Percentiles rank a stretch among this genome's conserved stretches.
These are phyloP conservation scores for Drosera spatulata DNA, from an alignment of 179 eudicot species.

Conservation along the genomic window DNA sequence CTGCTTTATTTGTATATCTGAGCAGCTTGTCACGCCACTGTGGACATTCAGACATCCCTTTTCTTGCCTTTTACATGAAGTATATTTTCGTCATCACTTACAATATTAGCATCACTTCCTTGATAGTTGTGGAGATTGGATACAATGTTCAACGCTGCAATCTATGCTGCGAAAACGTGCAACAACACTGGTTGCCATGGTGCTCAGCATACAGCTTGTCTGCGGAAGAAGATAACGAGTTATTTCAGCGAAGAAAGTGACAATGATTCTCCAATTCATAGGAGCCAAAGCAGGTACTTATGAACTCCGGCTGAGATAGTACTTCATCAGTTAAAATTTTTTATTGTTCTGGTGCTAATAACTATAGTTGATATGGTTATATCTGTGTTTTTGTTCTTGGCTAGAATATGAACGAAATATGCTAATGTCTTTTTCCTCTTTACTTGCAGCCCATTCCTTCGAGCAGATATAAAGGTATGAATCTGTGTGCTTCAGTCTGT, in stretches of 20 bases:
- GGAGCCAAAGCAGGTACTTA: slow-evolving; percentile 40
- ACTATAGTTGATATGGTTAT: too few species aligned
- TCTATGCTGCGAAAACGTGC: slow-evolving; percentile 60
- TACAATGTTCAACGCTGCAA: slow-evolving; percentile 60
- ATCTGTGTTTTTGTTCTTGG: too few species aligned
- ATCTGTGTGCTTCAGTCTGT: not conserved
- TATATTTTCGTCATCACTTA: too few species aligned
- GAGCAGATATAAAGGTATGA: slow-evolving; percentile 90
- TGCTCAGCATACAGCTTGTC: slow-evolving; percentile 66
- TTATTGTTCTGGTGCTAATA: too few species aligned
- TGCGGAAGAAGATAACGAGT: slow-evolving; percentile 62
- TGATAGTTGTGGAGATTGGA: slow-evolving; percentile 64
- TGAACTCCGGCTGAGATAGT: too few species aligned
- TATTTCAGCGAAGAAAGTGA: slow-evolving; percentile 53
- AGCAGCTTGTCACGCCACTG: too few species aligned
- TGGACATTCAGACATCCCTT: too few species aligned
- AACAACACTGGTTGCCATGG: slow-evolving; percentile 50
- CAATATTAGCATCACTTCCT: not conserved
- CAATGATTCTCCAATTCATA: slow-evolving; percentile 30
- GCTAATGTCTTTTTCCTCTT: not conserved
- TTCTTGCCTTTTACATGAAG: too few species aligned
- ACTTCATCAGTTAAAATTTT: too few species aligned
- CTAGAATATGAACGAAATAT: too few species aligned
- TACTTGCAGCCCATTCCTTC: slow-evolving; percentile 80
- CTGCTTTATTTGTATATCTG: too few species aligned